Base-by-base conservation (phyloP, 208 protist species). In the Angomonas ambiguus region DNA sequence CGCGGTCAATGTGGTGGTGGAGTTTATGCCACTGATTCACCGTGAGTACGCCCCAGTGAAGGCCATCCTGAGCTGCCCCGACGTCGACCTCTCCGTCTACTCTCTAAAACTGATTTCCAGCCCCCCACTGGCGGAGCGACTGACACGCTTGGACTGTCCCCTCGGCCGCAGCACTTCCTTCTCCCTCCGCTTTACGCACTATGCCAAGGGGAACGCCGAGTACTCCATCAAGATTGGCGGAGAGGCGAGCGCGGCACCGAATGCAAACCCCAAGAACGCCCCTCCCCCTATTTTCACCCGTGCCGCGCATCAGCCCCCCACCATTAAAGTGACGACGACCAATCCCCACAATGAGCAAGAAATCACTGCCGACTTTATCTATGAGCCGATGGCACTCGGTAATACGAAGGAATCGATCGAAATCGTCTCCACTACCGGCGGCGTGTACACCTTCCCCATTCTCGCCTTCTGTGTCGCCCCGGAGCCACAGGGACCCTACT, bases 401-500 rank as follows among this genome's bases (percentile, higher is more conserved):
- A 85, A 80, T 45, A 59, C 67, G 33, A 80, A 71, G 41, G 92
- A 88, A 48, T 82, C 78, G 38, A 90, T 98, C 35, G 80, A 88
- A 65, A 71, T 98, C 4, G 66, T 73, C 22, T 98, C 92, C 2
- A 49, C 85, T 1, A 62, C 74, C 10, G 97, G 85, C 0, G 97
- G 97, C 22, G 82, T 87, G 45, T 98, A 98, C 83, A 74, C 65
- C 22, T 98, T 97, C 68, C 79, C 87, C 18, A 83, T 99, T 51
- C 53, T 91, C 27, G 95, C 94, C 1, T 77, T 72, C 16, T 98
- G 97, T 67, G 73, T 85, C 11, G 73, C 79, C 27, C 96, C 97
- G 13, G 74, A 94, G 77, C 94, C 92, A 22, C 96, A 98, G 69
- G 97, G 97, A 0, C 97, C 97, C 0, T 85, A 97, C 38, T 30